Evolutionary conservation across 2,329 filamentous ascomycete species (phyloP), one percentile per base, ranked within the genome.

Genomic region (Talaromyces sp.): DNA sequence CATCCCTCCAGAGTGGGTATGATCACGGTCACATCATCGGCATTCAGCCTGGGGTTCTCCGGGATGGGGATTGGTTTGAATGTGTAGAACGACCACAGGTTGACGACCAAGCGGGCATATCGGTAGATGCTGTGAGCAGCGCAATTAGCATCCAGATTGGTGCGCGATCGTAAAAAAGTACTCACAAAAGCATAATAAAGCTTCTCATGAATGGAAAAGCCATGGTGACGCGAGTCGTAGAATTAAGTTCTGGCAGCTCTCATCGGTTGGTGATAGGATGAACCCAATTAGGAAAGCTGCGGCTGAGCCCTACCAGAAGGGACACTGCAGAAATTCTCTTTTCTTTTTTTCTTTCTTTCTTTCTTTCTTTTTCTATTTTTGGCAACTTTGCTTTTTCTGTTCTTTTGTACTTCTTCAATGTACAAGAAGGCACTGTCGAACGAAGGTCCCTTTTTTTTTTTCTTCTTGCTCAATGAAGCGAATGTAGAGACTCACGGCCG

Each of bases 1-100:
- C 86, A 87, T 63, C 92, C 91, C 71, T 96, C 91, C 65, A 98
- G 92, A 11, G 93, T 96, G 8, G 93, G 93, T 63, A 97, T 90
- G 68, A 98, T 90, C 65, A 97, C 91, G 6, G 93, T 96, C 69
- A 96, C 92, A 84, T 98, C 91, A 67, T 90, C 79, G 35, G 87
- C 84, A 29, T 87, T 91, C 72, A 92, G 88, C 51, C 82, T 87
- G n/a, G 93, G 91, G 64, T 91, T 89, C 61, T 86, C 85, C 46
- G 91, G 89, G 58, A 93, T 89, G 49, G 89, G 89, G 64, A 92
- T 90, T 27, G 93, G 92, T 75, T 87, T 89, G 79, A 96, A 96
- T 11, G 81, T 82, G 89, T 91, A 95, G 73, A 96, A 93, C 68
- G 90, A 91, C 68, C 90, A 79, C 69, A 90, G 86, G 73, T 97